These are phyloP conservation scores for Trifolium pratense DNA, from an alignment of 306 rosid species.

Conservation along the genomic window DNA sequence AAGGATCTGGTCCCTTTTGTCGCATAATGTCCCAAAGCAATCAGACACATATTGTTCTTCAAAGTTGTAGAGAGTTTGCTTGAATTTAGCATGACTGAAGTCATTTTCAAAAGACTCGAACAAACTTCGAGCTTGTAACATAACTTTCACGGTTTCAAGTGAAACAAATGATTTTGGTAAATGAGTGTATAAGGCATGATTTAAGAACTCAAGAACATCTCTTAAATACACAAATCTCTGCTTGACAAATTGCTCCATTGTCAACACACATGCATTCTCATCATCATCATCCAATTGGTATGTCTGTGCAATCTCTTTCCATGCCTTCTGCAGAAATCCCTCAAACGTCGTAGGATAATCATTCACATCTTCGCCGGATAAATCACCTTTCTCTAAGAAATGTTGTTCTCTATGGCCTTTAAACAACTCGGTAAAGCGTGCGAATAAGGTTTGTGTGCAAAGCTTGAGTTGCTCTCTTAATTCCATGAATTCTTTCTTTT, in stretches of 20 bases:
- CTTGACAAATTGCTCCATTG: constrained; percentile 42
- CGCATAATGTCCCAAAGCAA: neutral
- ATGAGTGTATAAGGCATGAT: constrained; percentile 46
- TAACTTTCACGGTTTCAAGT: constrained; percentile 10
- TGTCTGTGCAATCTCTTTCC: neutral
- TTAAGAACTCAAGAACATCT: constrained; percentile 6
- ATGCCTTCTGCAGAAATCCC: constrained; percentile 38
- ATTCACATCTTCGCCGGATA: neutral
- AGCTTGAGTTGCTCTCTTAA: constrained; percentile 15
- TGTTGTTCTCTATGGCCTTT: neutral
- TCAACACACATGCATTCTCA: neutral
- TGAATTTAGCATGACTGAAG: neutral
- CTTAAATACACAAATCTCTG: constrained; percentile 10
- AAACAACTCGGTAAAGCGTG: constrained; percentile 37
- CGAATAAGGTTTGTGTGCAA: constrained; percentile 26
- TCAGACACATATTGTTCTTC: neutral
- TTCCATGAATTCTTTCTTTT: neutral
- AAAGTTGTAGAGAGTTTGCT: neutral
- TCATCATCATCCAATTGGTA: neutral
- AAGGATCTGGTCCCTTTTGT: constrained; percentile 19
- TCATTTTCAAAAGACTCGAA: constrained; percentile 5
- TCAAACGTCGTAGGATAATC: constrained; percentile 36
- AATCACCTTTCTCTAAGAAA: neutral
- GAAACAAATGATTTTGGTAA: constrained; percentile 55
- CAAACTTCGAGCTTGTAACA: constrained; percentile 27